Base-by-base conservation (phyloP, 2,329 filamentous ascomycete genomes). In the Aureobasidium sp. region DNA sequence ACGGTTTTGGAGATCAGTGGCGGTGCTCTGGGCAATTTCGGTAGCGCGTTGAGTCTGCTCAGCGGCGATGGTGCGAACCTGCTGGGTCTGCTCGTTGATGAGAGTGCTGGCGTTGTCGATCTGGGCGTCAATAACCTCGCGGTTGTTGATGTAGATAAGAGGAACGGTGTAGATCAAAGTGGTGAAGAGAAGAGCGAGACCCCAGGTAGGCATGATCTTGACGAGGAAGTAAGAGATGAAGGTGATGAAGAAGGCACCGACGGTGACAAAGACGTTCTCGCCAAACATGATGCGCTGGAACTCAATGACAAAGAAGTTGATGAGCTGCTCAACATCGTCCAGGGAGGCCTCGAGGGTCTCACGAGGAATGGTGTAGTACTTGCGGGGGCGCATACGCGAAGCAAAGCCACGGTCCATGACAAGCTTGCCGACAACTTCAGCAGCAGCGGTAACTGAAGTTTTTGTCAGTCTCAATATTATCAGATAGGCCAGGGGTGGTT, bases 241-340 rank as follows among this genome's bases (percentile, higher is more conserved):
- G 39, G 84, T 77, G 34, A 84, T 77, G 65, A 79, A 70, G 77
- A 87, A 87, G 57, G 82, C 84, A 63, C 78, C 79, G 70, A 83
- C 72, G 15, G 84, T 87, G 64, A 80, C 82, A 63, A 80, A 79
- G 61, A 86, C 77, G 68, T 87, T 87, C 78, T 87, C 85, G 36
- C 82, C 84, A 68, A 87, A 87, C 63, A 87, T 72, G 66, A 87
- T 79, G 63, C 85, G 81, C 77, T 87, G 85, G 71, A 84, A 83
- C 71, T 87, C 85, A 65, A 87, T 86, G 67, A 87, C 79, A 74
- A 87, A 84, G 76, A 87, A 87, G 77, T 87, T 86, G 75, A 84
- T 78, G 60, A 87, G 76, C 74, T 87, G 84, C 72, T 85, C 83
- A 15, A 85, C 71, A 70, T 87, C 85, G 66, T 85, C 84, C 53